Evolutionary conservation across 768 basidiomycete species (phyloP).

Genomic region (Inosperma sp.): DNA sequence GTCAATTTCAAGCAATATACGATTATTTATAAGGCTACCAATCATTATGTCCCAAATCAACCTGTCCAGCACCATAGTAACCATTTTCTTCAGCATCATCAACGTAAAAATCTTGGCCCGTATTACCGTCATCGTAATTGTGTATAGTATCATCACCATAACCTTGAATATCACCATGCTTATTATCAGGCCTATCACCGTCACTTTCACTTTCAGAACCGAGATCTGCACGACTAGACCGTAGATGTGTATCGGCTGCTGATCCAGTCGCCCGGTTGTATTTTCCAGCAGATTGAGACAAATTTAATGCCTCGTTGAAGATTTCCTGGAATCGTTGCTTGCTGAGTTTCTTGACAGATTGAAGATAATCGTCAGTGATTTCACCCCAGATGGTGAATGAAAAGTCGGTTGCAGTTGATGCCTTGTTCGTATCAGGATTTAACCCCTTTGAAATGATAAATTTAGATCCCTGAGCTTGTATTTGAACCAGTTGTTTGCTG

Average conservation of each 20-base stretch:
- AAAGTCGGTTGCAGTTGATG: not conserved
- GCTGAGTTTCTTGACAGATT: not conserved
- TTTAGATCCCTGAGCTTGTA: not conserved
- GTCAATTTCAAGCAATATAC: too few species aligned
- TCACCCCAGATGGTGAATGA: not conserved
- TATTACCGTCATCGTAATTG: too few species aligned
- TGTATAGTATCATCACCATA: too few species aligned
- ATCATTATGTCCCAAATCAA: too few species aligned
- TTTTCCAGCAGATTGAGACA: not conserved
- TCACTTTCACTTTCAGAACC: not conserved
- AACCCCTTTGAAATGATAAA: not conserved
- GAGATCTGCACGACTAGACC: not conserved
- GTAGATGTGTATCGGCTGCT: not conserved
- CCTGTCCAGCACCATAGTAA: too few species aligned
- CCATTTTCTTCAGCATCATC: too few species aligned
- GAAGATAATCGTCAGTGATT: not conserved
- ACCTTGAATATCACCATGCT: too few species aligned
- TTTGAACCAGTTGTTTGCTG: not conserved
- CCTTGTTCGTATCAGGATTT: not conserved
- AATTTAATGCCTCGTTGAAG: not conserved
- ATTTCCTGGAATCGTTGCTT: not conserved
- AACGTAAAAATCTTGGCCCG: too few species aligned
- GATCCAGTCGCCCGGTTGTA: not conserved
- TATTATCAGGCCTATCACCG: too few species aligned
- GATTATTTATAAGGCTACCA: too few species aligned